A percentile compares a stretch with the other conserved stretches of the same genome.
These are phyloP conservation scores for Phytopythium helicoides DNA, from an alignment of 352 stramenopile species.

Conservation along the genomic window DNA sequence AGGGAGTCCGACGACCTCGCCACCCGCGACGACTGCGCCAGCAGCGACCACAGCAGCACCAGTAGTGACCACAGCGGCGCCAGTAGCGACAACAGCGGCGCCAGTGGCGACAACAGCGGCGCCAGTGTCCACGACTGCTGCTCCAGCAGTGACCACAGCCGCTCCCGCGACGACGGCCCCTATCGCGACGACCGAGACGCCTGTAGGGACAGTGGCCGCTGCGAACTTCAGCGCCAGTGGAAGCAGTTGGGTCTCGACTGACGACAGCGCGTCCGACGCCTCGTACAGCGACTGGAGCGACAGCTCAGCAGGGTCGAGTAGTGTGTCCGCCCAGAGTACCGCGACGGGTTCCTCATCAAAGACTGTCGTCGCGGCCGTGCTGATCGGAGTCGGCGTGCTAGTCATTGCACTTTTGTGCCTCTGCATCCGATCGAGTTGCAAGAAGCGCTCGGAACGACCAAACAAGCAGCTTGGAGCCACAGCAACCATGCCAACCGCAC, in stretches of 20 bases:
- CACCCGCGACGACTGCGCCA: neutral
- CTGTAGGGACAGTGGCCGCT: neutral
- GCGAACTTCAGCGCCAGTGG: neutral
- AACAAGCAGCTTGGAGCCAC: constrained; percentile 1
- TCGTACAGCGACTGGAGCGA: constrained; percentile 8
- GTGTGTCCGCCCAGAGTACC: neutral
- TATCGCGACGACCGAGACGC: constrained; percentile 1
- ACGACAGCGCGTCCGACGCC: neutral
- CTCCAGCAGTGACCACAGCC: neutral
- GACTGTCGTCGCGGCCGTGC: neutral
- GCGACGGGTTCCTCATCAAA: neutral
- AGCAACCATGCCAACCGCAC: neutral
- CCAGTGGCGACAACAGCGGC: neutral
- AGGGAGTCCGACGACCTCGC: neutral
- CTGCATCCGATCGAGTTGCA: constrained; percentile 3
- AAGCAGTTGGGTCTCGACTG: neutral
- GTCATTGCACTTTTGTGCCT: neutral
- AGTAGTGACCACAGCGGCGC: neutral
- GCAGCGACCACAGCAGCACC: neutral
- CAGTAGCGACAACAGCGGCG: neutral
- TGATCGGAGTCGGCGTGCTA: constrained; percentile 1
- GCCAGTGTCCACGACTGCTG: neutral
- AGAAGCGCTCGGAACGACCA: neutral
- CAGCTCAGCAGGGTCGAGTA: neutral
- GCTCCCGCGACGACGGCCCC: neutral